These are phyloP conservation scores for Delphinella strobiligena DNA, from an alignment of 2,329 filamentous ascomycete genomes.

Conservation along the genomic window DNA sequence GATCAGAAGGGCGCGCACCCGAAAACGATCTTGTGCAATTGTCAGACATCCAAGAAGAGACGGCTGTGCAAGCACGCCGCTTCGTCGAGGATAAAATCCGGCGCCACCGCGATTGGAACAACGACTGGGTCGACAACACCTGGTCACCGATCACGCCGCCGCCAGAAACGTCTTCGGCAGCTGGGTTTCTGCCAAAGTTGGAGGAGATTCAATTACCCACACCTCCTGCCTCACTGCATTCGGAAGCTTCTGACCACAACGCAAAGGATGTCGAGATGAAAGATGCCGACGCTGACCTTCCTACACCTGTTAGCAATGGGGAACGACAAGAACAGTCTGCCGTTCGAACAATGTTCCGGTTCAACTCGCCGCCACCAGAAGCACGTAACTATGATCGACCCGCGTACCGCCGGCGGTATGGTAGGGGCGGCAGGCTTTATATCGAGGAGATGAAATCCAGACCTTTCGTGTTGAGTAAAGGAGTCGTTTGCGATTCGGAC, in stretches of 20 bases:
- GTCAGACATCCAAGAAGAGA: slow-evolving; percentile 66
- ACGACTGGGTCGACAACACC: slow-evolving; percentile 78
- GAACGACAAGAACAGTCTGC: slow-evolving; percentile 14
- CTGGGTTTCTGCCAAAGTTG: slow-evolving; percentile 17
- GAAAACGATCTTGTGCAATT: slow-evolving; percentile 71
- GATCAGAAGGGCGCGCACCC: slow-evolving; percentile 56
- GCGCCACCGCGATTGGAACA: slow-evolving; percentile 86
- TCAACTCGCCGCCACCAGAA: slow-evolving; percentile 11
- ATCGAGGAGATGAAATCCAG: slow-evolving; percentile 50
- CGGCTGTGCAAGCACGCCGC: slow-evolving; percentile 64
- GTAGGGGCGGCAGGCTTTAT: slow-evolving; percentile 72
- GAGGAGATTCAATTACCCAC: slow-evolving; percentile 27
- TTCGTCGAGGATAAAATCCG: slow-evolving; percentile 80
- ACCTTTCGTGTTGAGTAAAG: slow-evolving; percentile 15
- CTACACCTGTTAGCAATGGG: slow-evolving; percentile 11
- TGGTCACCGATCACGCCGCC: slow-evolving; percentile 73
- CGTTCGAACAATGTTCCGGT: slow-evolving; percentile 11
- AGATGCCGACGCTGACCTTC: slow-evolving; percentile 12
- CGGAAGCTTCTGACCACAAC: slow-evolving; percentile 26
- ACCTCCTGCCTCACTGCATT: slow-evolving; percentile 34
- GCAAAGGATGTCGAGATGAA: slow-evolving; percentile 27
- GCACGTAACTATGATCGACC: slow-evolving; percentile 26
- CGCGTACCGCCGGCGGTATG: slow-evolving; percentile 71
- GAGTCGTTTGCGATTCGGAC: slow-evolving; percentile 64
- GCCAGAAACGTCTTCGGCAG: slow-evolving; percentile 36